Evolutionary conservation across 202 grass and related monocot genomes (phyloP).

Genomic region (Zoysia matrella): DNA sequence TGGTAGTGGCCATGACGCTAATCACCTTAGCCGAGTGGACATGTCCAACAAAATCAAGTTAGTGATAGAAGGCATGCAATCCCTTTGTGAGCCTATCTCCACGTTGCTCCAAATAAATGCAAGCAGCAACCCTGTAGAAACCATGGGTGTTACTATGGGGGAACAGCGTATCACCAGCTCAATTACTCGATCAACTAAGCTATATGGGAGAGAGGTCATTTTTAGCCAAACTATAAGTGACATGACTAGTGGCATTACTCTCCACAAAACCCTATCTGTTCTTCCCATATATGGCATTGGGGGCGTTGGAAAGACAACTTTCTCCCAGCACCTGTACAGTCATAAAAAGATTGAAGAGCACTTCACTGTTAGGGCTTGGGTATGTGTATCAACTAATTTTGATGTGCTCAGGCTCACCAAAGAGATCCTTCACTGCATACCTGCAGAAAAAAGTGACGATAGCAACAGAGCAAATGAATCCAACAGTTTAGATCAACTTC

Average conservation of each 20-base stretch:
- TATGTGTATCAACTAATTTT: conserved; percentile 42
- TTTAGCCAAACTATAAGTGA: neutral
- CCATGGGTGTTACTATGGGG: rapidly evolving
- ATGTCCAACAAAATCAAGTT: conserved; percentile 35
- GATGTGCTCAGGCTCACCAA: conserved; percentile 34
- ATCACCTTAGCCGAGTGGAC: neutral
- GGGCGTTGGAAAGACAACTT: conserved; percentile 44
- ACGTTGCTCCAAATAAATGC: too few species aligned
- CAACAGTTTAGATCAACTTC: conserved; percentile 6
- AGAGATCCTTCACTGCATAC: conserved; percentile 18
- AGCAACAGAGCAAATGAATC: neutral
- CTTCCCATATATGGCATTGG: conserved; percentile 31
- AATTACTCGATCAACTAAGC: neutral
- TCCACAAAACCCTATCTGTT: neutral
- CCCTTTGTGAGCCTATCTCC: neutral
- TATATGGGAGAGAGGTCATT: conserved; percentile 4
- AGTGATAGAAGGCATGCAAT: neutral
- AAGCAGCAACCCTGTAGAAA: neutral
- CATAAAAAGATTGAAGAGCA: neutral
- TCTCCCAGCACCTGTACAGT: conserved; percentile 25
- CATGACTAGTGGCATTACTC: neutral
- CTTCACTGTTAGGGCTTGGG: neutral
- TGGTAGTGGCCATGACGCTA: neutral
- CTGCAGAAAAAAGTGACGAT: neutral
- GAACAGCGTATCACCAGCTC: neutral